Percentiles rank a stretch among this genome's conserved stretches.
Evolutionary conservation across 1,284 basidiomycete genomes (phyloP).

Genomic region (Cystobasidiaceae sp.): DNA sequence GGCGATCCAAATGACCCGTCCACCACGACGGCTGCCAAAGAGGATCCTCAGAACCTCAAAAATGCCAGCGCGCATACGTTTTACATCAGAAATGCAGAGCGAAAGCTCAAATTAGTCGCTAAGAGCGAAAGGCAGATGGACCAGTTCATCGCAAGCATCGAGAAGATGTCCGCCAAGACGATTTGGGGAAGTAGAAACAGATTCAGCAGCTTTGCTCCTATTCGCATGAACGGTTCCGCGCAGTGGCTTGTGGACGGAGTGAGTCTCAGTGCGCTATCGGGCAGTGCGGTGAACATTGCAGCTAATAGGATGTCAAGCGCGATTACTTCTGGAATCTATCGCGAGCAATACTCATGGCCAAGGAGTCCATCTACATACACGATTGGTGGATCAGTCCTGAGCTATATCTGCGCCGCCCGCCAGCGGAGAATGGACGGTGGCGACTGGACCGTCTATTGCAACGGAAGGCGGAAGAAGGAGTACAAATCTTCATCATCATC

Average conservation of each 20-base stretch:
- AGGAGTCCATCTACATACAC: conserved; percentile 62
- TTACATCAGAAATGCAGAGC: conserved; percentile 86
- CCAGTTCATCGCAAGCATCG: conserved; percentile 91
- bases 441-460: conserved; percentile 82
- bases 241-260: conserved; percentile 99
- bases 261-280: conserved; percentile 43
- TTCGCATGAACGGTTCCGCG: conserved; percentile 84
- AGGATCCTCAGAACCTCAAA: conserved; percentile 38
- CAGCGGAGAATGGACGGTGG: conserved; percentile 56
- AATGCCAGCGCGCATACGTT: conserved; percentile 72
- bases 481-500: conserved; percentile 92
- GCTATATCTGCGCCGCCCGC: conserved; percentile 42
- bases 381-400: conserved; percentile 91
- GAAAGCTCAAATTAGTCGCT: conserved; percentile 78
- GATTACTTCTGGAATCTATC: conserved; percentile 99
- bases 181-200: conserved; percentile 77
- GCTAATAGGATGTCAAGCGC: conserved; percentile 52
- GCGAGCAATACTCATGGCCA: conserved; percentile 82
- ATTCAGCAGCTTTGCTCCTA: conserved; percentile 91
- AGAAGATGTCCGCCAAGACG: conserved; percentile 70
- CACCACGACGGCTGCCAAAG: conserved; percentile 34
- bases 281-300: not conserved
- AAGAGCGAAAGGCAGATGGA: conserved; percentile 95
- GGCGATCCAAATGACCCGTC: conserved; percentile 42
- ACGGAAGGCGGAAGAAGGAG: conserved; percentile 89